phyloP scores from a whole-genome alignment of 495 filamentous ascomycete species.

The Annulohypoxylon stygium region DNA sequence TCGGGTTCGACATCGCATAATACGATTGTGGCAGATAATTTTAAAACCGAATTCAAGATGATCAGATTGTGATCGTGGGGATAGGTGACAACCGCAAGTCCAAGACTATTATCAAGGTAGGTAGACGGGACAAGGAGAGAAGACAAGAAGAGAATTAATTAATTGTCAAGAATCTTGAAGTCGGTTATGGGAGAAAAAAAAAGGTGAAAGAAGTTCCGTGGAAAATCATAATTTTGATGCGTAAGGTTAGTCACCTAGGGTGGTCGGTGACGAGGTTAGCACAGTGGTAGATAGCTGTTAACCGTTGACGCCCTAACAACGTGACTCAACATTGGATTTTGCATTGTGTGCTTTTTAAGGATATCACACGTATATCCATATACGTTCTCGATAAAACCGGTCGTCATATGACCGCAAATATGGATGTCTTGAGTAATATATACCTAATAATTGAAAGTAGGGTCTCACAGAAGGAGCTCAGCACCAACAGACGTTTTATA shows the following conservation, averaged over 20 bases:
- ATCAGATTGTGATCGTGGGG: neutral
- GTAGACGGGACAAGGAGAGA: neutral
- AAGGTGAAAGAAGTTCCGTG: neutral
- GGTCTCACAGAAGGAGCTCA: no score
- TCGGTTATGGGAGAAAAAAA: neutral
- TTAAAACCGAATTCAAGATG: neutral
- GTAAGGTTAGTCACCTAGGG: neutral
- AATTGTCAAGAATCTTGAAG: neutral
- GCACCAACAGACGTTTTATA: no score
- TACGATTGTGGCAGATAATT: neutral
- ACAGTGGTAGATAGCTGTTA: no score
- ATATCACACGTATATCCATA: no score
- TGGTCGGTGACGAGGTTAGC: no score
- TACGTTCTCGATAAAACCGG: no score
- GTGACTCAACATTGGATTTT: no score
- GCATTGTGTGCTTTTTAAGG: no score
- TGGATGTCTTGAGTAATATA: no score
- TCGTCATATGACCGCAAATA: no score
- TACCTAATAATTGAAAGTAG: no score
- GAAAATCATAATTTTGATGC: neutral
- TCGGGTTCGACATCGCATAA: neutral
- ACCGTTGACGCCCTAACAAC: no score
- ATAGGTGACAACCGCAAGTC: neutral
- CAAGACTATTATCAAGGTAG: neutral
- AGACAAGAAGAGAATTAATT: neutral